phyloP scores from a whole-genome alignment of 176 grass and related monocot genomes.

The Hordeum marinum region DNA sequence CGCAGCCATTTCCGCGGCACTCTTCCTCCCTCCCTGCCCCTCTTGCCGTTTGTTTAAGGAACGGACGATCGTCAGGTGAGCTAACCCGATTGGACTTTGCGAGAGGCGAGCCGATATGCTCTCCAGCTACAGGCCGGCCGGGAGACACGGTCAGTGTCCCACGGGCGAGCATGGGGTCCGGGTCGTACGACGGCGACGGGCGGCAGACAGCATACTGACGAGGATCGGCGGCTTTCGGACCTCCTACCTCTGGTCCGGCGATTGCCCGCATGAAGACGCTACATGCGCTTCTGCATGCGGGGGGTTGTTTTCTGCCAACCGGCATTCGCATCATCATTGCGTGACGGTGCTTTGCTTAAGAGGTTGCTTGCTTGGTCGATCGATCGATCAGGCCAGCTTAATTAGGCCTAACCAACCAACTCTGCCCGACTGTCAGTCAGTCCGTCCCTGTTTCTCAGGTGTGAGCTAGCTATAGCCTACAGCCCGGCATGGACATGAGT shows the following conservation, averaged over 20 bases:
- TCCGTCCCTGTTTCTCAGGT: constrained; percentile 3
- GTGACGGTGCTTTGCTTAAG: constrained; percentile 14
- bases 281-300: not conserved
- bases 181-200: constrained; percentile 1
- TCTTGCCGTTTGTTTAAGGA: constrained; percentile 58
- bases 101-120: not conserved
- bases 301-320: not conserved
- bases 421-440: not conserved
- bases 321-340: constrained; percentile 20
- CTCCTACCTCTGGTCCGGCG: too few relatives aligned
- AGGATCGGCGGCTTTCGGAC: not conserved
- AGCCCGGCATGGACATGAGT: not conserved
- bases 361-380: constrained; percentile 36
- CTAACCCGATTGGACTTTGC: constrained; percentile 23
- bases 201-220: constrained; percentile 37
- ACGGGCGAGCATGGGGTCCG: not conserved
- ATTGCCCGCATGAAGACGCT: not conserved
- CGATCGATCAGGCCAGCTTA: constrained; percentile 17
- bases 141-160: constrained; percentile 37
- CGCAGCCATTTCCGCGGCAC: constrained; percentile 3
- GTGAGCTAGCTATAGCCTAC: not conserved
- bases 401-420: not conserved
- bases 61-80: constrained; percentile 20
- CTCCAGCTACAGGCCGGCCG: not conserved
- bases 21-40: not conserved